Evolutionary conservation across 495 filamentous ascomycete species (phyloP).

Genomic region (Amphirosellinia nigrospora): DNA sequence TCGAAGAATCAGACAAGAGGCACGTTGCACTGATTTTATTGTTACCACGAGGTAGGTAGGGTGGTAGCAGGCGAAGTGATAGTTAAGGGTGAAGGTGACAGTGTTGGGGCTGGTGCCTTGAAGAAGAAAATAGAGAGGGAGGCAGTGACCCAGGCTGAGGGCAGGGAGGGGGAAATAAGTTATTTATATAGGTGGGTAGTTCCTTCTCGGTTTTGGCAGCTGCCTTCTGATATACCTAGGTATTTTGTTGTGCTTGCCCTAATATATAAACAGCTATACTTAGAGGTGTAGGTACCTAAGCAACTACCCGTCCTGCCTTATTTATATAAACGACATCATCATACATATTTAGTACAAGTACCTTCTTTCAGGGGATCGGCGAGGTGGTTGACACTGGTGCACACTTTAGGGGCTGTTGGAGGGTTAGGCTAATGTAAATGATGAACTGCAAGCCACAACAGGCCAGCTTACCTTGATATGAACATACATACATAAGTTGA

Average conservation of each 20-base stretch:
- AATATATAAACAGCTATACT: background rate
- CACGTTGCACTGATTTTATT: slow-evolving; percentile 4
- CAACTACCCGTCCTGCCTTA: background rate
- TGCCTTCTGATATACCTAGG: background rate
- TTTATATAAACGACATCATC: background rate
- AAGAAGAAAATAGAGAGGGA: background rate
- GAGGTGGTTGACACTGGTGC: background rate
- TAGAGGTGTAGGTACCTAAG: no score
- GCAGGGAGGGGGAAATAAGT: background rate
- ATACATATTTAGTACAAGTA: background rate
- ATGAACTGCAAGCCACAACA: background rate
- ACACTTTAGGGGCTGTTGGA: background rate
- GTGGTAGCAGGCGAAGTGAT: slow-evolving; percentile 6
- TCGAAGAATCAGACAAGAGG: slow-evolving; percentile 16
- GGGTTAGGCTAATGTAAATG: background rate
- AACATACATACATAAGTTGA: background rate
- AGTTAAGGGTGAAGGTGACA: background rate
- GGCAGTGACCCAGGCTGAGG: background rate
- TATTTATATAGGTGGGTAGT: background rate
- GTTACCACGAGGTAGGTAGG: background rate
- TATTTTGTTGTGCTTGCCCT: background rate
- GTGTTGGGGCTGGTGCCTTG: background rate
- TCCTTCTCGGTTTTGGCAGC: background rate
- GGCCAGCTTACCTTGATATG: background rate
- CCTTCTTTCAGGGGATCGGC: background rate